A percentile compares a stretch with the other conserved stretches of the same genome.
These are phyloP conservation scores for Lunularia cruciata DNA, from an alignment of 225 moss, liverwort and hornwort species.

Conservation along the genomic window DNA sequence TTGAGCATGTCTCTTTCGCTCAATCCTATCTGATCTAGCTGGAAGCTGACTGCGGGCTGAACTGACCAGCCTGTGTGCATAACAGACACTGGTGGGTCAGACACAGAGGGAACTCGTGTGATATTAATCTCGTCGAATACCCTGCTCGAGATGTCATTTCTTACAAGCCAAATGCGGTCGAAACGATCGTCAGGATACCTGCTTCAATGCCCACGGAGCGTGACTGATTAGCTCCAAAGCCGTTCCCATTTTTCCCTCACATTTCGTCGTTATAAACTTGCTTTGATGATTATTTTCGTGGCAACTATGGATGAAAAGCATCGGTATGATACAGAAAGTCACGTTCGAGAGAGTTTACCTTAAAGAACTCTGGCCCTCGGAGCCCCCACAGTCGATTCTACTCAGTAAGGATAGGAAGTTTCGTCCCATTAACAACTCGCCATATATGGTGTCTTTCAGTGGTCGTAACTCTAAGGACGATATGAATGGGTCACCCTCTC, in stretches of 20 bases:
- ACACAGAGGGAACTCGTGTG: not conserved
- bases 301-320: not conserved
- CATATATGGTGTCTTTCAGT: not conserved
- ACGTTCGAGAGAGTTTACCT: not conserved
- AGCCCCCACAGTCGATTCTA: not conserved
- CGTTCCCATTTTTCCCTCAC: not conserved
- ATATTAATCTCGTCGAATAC: not conserved
- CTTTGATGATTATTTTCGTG: too few species aligned
- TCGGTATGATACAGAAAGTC: not conserved
- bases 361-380: not conserved
- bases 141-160: not conserved
- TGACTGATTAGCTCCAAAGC: not conserved
- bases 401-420: not conserved
- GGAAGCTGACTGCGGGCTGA: not conserved
- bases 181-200: not conserved
- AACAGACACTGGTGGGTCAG: not conserved
- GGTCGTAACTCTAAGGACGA: slow-evolving; percentile 5
- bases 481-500: not conserved
- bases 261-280: too few species aligned
- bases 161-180: slow-evolving; percentile 3
- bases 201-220: not conserved
- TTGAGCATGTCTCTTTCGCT: not conserved
- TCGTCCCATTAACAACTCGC: not conserved
- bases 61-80: not conserved
- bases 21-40: not conserved